phyloP scores from a whole-genome alignment of 495 filamentous ascomycete species.

The Talaromyces liani region DNA sequence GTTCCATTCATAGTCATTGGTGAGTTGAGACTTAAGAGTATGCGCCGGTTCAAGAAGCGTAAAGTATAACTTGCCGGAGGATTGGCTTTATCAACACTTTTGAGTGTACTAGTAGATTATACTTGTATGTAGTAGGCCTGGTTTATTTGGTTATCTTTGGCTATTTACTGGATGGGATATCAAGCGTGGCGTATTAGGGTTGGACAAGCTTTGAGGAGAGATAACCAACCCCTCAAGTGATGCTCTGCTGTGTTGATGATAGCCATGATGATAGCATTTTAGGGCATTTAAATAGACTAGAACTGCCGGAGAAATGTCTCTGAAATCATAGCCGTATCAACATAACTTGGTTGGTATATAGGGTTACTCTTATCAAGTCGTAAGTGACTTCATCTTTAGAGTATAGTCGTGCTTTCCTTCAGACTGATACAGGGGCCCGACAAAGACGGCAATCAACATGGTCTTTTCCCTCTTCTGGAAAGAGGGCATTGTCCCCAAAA shows the following conservation, averaged over 20 bases:
- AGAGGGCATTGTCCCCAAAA: too few species aligned
- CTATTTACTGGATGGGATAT: neutral
- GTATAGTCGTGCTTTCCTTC: neutral
- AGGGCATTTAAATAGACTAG: neutral
- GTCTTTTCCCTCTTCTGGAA: too few species aligned
- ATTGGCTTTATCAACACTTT: neutral
- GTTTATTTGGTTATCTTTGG: too few species aligned
- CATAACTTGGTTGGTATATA: neutral
- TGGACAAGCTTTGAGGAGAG: neutral
- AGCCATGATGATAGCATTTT: neutral
- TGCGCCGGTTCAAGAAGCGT: neutral
- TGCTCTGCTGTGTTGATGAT: neutral
- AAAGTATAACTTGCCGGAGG: neutral
- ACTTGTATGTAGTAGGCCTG: too few species aligned
- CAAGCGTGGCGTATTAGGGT: neutral
- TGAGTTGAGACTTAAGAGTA: neutral
- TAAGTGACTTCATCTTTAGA: neutral
- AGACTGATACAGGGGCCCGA: neutral
- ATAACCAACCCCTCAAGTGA: neutral
- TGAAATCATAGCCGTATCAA: neutral
- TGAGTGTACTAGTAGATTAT: too few species aligned
- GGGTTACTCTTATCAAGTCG: neutral
- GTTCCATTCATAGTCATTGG: neutral
- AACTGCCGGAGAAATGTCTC: neutral
- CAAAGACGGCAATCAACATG: too few species aligned